A percentile compares a stretch with the other conserved stretches of the same genome.
phyloP scores from a whole-genome alignment of 805 yeast genomes.

The Kregervanrija pseudodelftensis region DNA sequence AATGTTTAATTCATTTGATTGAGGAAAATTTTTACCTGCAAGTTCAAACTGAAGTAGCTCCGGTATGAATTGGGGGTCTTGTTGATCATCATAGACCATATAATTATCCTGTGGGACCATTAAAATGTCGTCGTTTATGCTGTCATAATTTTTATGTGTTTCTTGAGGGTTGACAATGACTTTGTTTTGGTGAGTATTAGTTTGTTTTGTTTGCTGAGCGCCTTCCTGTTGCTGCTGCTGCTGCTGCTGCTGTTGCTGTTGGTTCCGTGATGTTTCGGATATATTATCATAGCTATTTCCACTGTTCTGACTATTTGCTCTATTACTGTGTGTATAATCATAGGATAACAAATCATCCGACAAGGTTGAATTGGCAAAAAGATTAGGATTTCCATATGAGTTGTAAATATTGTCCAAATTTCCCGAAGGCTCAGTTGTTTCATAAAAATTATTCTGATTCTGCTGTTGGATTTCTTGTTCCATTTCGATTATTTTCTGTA shows the following conservation, averaged over 20 bases:
- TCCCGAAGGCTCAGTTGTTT: conserved; percentile 4
- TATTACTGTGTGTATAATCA: conserved; percentile 2
- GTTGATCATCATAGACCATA: conserved; percentile 18
- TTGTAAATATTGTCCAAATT: conserved; percentile 18
- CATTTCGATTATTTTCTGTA: conserved; percentile 4
- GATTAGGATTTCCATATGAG: conserved; percentile 24
- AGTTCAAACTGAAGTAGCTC: conserved; percentile 23
- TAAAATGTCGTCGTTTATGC: conserved; percentile 18
- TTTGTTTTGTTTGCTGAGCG: conserved; percentile 1
- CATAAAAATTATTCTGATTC: background rate
- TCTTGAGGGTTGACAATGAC: conserved; percentile 1
- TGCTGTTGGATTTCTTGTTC: conserved; percentile 7
- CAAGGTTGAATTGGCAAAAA: conserved; percentile 18
- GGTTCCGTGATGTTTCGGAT: too few species aligned
- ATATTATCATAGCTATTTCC: background rate
- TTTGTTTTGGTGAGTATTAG: background rate
- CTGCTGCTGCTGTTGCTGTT: background rate
- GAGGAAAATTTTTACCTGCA: conserved; percentile 21
- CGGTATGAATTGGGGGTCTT: conserved; percentile 20
- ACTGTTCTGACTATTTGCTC: background rate
- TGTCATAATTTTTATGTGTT: conserved; percentile 1
- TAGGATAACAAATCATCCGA: conserved; percentile 21
- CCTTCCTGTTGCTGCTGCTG: background rate
- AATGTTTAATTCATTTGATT: conserved; percentile 26
- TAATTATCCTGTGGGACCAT: conserved; percentile 27